Evolutionary conservation across 495 filamentous ascomycete species (phyloP).

Genomic region (Bacidia gigantensis): DNA sequence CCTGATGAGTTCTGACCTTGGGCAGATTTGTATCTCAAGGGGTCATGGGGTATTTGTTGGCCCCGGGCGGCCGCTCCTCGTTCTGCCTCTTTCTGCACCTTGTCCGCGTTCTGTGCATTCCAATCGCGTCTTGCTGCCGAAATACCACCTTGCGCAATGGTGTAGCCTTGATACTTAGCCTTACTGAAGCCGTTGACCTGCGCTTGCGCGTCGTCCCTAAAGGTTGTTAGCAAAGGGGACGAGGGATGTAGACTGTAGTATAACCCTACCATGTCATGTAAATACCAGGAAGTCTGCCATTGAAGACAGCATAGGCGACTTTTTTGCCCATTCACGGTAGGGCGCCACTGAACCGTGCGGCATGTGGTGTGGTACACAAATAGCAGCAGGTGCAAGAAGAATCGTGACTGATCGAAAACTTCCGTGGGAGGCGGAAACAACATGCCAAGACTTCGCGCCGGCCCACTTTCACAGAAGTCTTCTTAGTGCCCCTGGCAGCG

Average conservation of each 20-base stretch:
- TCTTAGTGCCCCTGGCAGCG: neutral
- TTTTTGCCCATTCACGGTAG: neutral
- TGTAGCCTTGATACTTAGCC: neutral
- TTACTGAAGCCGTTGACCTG: conserved; percentile 5
- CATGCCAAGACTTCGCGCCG: neutral
- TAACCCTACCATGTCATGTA: conserved; percentile 7
- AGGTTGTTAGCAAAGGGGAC: neutral
- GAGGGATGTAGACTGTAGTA: neutral
- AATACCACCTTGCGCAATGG: neutral
- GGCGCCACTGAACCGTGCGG: too few species aligned
- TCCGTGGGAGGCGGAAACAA: too few species aligned
- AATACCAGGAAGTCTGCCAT: conserved; percentile 3
- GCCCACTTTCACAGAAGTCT: neutral
- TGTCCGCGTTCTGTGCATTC: neutral
- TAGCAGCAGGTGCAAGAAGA: too few species aligned
- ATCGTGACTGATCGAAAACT: too few species aligned
- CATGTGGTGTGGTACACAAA: too few species aligned
- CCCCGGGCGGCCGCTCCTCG: neutral
- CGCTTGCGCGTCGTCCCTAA: conserved; percentile 3
- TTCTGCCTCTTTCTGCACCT: neutral
- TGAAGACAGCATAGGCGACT: conserved; percentile 13
- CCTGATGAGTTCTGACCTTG: too few species aligned
- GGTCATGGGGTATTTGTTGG: too few species aligned
- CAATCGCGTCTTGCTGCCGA: neutral
- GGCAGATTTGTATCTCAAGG: too few species aligned